These are phyloP conservation scores for Mortierella claussenii DNA, from an alignment of 192 early-diverging fungal genomes.

Conservation along the genomic window DNA sequence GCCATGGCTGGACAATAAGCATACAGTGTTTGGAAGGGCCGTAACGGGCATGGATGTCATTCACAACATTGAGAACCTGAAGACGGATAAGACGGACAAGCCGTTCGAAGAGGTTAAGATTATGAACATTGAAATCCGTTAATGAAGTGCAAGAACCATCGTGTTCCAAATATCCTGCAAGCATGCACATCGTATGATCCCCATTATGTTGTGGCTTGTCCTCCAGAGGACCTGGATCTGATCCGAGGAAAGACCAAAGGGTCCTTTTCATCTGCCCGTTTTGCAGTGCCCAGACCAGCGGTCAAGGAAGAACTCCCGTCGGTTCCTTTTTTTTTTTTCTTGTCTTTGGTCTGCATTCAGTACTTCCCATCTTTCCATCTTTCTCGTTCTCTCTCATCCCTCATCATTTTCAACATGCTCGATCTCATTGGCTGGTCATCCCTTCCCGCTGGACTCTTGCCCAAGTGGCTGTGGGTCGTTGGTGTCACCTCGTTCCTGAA, in stretches of 20 bases:
- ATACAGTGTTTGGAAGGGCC: constrained; percentile 93
- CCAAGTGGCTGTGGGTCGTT: constrained; percentile 80
- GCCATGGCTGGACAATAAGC: constrained; percentile 98
- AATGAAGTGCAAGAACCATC: no score
- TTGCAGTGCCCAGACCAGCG: no score
- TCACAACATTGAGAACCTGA: constrained; percentile 82
- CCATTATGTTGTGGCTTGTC: no score
- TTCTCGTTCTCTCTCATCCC: constrained; percentile 1
- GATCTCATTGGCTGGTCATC: constrained; percentile 52
- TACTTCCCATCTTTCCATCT: background rate
- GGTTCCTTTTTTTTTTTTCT: no score
- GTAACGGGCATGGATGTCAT: constrained; percentile 94
- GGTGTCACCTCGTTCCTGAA: constrained; percentile 86
- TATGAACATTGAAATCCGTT: constrained; percentile 80
- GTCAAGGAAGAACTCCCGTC: no score
- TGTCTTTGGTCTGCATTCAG: background rate
- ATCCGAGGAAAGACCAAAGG: no score
- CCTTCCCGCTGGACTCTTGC: constrained; percentile 65
- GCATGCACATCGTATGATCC: no score
- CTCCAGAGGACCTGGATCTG: no score
- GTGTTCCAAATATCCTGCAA: no score
- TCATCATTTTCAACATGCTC: constrained; percentile 22
- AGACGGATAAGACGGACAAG: constrained; percentile 89
- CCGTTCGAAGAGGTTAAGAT: constrained; percentile 88
- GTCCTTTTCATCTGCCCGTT: no score